Base-by-base conservation (phyloP, 1,284 basidiomycete genomes). In the Ceraceosorus bombacis region DNA sequence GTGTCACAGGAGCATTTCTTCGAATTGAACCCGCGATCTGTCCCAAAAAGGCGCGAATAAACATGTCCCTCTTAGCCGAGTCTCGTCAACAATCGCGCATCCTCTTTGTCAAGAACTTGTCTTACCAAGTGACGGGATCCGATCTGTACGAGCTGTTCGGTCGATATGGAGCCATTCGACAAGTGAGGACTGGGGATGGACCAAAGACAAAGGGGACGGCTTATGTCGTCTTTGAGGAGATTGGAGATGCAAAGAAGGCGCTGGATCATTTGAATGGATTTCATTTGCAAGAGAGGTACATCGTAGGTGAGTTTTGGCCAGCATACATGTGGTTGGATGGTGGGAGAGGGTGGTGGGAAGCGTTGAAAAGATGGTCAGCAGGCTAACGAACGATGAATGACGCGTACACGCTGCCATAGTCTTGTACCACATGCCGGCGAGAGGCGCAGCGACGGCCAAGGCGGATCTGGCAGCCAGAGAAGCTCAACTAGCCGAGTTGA, bases 71-170 rank as follows among this genome's bases (percentile, higher is more conserved):
- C 36, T 48, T 52, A 37, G 46, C 56, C 15, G 56, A 57, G 36
- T 51, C 60, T 43, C 63, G 67, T 13, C 65, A 68, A 60, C 69
- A 69, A 57, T 71, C 65, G 54, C 70, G 73, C 56, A 72, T 77
- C 51, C 64, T 78, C 36, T 76, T 73, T 51, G 73, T 77, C 62
- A 77, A 80, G 81, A 94, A 94, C 73, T 81, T 94, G 63, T 94
- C 92, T 80, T 98, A 96, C 81, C 87, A 88, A 78, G 96, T 94
- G 70, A 88, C 62, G 17, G 93, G 91, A 53, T 86, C 91, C 61
- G 93, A 96, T 78, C 80, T 97, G 66, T 97, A 97, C 79, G 94
- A 98, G 80, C 83, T 98, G 61, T 98, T 98, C 76, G 94, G 93
- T 58, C 88, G 91, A 65, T 98, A 98, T 81, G 94, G 94, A 50